Conservation (phyloP, 441 rosid species). For the Hura crepitans region DNA sequence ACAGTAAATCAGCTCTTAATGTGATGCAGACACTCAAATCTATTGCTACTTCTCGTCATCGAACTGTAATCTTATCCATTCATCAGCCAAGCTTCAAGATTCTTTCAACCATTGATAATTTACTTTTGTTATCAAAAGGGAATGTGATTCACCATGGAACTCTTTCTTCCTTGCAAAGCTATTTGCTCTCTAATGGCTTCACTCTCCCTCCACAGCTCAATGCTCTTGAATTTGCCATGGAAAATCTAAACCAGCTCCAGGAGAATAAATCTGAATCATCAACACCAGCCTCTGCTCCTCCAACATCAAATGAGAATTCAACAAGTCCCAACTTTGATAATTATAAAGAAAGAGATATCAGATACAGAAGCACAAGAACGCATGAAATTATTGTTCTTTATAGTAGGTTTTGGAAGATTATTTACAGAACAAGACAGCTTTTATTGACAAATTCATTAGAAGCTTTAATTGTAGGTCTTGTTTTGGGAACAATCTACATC, state of each 20-base stretch:
- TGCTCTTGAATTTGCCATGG: conserved; percentile 80
- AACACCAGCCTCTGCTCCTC: conserved; percentile 20
- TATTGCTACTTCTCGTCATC: conserved; percentile 51
- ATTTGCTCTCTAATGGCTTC: conserved; percentile 53
- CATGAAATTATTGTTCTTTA: conserved; percentile 53
- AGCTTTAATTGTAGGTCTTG: conserved; percentile 74
- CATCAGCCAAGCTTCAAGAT: conserved; percentile 93
- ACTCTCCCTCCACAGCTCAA: conserved; percentile 82
- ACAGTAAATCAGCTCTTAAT: conserved; percentile 73
- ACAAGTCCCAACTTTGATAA: conserved; percentile 3
- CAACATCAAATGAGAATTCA: conserved; percentile 20
- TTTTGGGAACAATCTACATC: conserved; percentile 78
- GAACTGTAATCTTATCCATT: conserved; percentile 72
- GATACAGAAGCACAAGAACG: conserved; percentile 53
- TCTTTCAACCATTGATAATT: conserved; percentile 54
- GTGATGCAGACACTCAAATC: conserved; percentile 60
- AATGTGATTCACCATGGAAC: conserved; percentile 71
- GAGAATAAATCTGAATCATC: conserved; percentile 22
- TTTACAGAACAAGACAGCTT: conserved; percentile 77
- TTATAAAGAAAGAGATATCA: conserved; percentile 25
- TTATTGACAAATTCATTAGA: conserved; percentile 72
- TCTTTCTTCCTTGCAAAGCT: conserved; percentile 45
- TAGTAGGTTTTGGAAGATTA: conserved; percentile 66
- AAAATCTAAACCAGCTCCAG: conserved; percentile 53
- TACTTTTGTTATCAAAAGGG: conserved; percentile 66